phyloP scores from a whole-genome alignment of 768 basidiomycete species.

The Lentinula lateritia region DNA sequence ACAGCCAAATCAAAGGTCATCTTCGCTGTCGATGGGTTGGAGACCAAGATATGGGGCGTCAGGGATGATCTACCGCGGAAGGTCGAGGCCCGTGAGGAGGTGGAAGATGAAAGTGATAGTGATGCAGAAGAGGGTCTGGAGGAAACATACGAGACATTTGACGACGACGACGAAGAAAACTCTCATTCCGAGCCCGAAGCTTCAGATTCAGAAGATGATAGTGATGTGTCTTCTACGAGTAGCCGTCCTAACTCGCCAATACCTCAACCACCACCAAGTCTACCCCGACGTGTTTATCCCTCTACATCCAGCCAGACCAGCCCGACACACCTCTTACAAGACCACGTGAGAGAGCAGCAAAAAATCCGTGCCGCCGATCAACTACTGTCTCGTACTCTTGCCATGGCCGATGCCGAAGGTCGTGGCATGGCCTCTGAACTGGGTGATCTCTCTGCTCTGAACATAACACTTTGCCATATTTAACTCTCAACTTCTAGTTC shows the following conservation, averaged over 20 bases:
- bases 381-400: constrained; percentile 30
- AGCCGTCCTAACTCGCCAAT: constrained; percentile 12
- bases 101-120: constrained; percentile 12
- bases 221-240: constrained; percentile 1
- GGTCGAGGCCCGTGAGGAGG: constrained; percentile 3
- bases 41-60: constrained; percentile 39
- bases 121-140: constrained; percentile 16
- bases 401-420: constrained; percentile 24
- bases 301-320: not conserved
- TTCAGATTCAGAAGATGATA: not conserved
- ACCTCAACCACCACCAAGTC: constrained; percentile 9
- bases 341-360: constrained; percentile 20
- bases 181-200: not conserved
- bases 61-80: constrained; percentile 18
- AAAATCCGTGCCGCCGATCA: constrained; percentile 29
- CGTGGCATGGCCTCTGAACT: constrained; percentile 31
- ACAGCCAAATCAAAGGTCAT: constrained; percentile 58
- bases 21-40: constrained; percentile 59
- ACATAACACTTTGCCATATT: not conserved
- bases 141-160: constrained; percentile 6
- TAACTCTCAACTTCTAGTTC: constrained; percentile 8
- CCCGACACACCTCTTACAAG: constrained; percentile 11
- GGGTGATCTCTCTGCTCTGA: constrained; percentile 13
- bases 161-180: not conserved
- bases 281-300: not conserved